Conservation (phyloP, 1,284 basidiomycete species). For the Sphagnurus paluster region DNA sequence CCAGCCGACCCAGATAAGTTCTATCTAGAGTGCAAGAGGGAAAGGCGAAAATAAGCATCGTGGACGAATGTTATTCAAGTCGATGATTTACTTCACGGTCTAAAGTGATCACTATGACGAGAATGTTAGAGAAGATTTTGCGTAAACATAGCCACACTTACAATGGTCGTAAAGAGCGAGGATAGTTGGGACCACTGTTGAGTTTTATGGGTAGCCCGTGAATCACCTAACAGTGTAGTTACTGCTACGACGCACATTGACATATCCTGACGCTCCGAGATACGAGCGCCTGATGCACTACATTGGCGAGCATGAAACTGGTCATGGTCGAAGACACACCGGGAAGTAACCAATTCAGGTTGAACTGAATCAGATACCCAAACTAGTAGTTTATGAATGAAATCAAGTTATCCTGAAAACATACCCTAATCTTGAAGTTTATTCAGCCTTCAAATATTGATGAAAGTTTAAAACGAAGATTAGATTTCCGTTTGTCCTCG, state of each 20-base stretch:
- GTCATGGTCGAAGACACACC: no score
- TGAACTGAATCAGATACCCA: no score
- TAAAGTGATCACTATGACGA: conserved; percentile 27
- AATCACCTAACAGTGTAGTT: neutral
- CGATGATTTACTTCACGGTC: conserved; percentile 23
- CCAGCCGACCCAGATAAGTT: conserved; percentile 28
- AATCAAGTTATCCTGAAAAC: no score
- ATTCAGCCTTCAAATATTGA: no score
- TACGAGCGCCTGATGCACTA: conserved; percentile 5
- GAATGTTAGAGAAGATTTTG: neutral
- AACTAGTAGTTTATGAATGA: no score
- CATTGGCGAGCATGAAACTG: neutral
- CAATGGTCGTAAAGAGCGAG: conserved; percentile 30
- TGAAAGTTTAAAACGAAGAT: no score
- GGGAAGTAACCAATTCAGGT: no score
- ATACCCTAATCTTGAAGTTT: no score
- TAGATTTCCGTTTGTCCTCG: no score
- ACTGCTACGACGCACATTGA: conserved; percentile 18
- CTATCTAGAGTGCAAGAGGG: conserved; percentile 18
- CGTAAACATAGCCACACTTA: conserved; percentile 12
- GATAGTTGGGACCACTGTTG: conserved; percentile 26
- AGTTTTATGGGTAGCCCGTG: no score
- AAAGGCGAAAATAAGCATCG: neutral
- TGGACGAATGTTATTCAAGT: neutral
- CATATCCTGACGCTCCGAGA: conserved; percentile 17